Evolutionary conservation across 169 alveolate species (phyloP).

Genomic region (Amoebophrya sp.): DNA sequence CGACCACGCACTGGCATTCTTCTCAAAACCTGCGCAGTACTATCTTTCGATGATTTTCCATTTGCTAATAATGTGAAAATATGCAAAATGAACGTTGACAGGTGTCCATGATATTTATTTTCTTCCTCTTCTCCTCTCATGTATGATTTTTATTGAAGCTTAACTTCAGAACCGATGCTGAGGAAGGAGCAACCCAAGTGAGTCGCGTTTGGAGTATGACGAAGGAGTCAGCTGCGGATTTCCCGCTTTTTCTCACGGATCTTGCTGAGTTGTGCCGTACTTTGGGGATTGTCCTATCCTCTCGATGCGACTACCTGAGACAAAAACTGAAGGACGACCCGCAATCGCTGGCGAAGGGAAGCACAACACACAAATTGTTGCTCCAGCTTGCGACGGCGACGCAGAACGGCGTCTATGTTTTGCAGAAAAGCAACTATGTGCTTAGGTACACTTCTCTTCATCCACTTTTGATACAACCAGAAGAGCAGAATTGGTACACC

Average conservation of each 20-base stretch:
- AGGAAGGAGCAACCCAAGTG: neutral
- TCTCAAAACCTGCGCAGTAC: no score
- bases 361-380: neutral
- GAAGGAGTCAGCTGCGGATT: neutral
- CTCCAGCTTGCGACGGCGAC: neutral
- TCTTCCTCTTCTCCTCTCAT: no score
- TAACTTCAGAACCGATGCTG: no score
- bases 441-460: neutral
- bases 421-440: neutral
- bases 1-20: neutral
- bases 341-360: neutral
- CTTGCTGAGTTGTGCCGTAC: neutral
- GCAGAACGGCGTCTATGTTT: neutral
- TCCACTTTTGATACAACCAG: no score
- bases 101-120: no score
- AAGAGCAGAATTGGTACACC: no score
- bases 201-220: neutral
- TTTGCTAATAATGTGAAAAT: no score
- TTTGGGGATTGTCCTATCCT: neutral
- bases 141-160: no score
- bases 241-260: neutral
- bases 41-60: no score
- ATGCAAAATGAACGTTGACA: no score
- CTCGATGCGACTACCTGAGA: neutral
- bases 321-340: conserved; percentile 7